Conservation (phyloP, 345 rosid species). For the Syzygium oleosum region DNA sequence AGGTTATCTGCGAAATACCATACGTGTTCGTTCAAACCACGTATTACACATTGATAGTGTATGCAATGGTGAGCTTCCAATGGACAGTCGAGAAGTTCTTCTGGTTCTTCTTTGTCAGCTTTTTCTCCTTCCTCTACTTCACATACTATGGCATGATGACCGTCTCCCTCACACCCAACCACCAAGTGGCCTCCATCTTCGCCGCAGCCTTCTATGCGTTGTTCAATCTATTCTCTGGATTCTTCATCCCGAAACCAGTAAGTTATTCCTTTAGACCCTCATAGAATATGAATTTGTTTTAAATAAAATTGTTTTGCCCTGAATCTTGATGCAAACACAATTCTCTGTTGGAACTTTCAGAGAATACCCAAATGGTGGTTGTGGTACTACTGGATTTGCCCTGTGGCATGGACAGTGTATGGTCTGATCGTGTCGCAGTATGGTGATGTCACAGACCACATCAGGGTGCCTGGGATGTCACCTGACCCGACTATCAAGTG, state of each 20-base stretch:
- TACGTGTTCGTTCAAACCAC: conserved; percentile 11
- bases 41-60: conserved; percentile 11
- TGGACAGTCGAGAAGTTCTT: conserved; percentile 13
- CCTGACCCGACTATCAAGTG: neutral
- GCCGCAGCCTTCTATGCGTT: conserved; percentile 14
- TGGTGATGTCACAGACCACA: neutral
- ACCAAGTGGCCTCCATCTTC: conserved; percentile 17
- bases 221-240: conserved; percentile 18
- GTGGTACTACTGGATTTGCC: conserved; percentile 44
- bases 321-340: neutral
- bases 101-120: conserved; percentile 17
- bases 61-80: conserved; percentile 8
- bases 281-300: neutral
- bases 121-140: conserved; percentile 19
- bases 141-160: conserved; percentile 19
- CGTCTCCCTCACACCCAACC: conserved; percentile 14
- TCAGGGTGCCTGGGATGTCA: neutral
- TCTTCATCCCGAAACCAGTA: conserved; percentile 18
- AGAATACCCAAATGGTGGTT: conserved; percentile 39
- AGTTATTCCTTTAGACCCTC: neutral
- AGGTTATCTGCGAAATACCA: conserved; percentile 14
- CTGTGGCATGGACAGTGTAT: conserved; percentile 14
- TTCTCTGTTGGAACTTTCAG: conserved; percentile 7
- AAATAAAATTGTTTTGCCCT: neutral
- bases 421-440: conserved; percentile 14